Evolutionary conservation across 495 filamentous ascomycete genomes (phyloP).

Genomic region (Zalerion maritima): DNA sequence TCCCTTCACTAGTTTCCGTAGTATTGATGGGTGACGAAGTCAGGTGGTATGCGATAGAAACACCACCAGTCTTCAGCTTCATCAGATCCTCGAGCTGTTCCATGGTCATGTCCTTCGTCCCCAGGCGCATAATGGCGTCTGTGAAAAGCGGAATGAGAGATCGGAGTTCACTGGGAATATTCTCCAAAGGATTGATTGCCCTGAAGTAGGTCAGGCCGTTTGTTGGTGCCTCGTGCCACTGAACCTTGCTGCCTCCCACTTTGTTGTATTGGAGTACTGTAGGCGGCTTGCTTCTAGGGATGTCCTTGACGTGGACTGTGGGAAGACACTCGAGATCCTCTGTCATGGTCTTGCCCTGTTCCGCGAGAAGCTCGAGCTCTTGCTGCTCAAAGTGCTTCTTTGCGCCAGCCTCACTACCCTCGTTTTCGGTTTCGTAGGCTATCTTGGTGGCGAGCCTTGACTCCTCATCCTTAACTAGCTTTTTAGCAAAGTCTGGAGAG

Average conservation of each 20-base stretch:
- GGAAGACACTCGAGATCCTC: constrained; percentile 80
- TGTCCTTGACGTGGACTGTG: constrained; percentile 74
- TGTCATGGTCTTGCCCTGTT: constrained; percentile 68
- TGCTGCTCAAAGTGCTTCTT: constrained; percentile 50
- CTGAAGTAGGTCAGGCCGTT: constrained; percentile 96
- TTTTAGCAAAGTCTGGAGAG: constrained; percentile 51
- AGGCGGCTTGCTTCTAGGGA: constrained; percentile 60
- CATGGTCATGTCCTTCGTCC: constrained; percentile 76
- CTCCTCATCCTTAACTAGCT: constrained; percentile 66
- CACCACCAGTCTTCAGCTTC: constrained; percentile 90
- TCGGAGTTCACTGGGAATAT: constrained; percentile 73
- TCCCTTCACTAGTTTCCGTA: constrained; percentile 56
- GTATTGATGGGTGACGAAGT: constrained; percentile 60
- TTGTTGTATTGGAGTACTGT: constrained; percentile 52
- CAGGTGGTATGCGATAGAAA: constrained; percentile 64
- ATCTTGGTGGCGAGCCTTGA: constrained; percentile 56
- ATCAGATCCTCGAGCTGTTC: constrained; percentile 91
- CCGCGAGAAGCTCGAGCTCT: constrained; percentile 65
- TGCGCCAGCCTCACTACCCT: constrained; percentile 57
- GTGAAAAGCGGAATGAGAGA: constrained; percentile 80
- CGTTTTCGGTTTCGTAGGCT: constrained; percentile 45
- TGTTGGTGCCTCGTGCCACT: constrained; percentile 84
- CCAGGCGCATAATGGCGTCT: constrained; percentile 81
- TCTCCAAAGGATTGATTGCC: constrained; percentile 63
- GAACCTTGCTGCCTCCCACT: constrained; percentile 54